phyloP scores from a whole-genome alignment of 1,284 basidiomycete species.

The Vanrija sp. region DNA sequence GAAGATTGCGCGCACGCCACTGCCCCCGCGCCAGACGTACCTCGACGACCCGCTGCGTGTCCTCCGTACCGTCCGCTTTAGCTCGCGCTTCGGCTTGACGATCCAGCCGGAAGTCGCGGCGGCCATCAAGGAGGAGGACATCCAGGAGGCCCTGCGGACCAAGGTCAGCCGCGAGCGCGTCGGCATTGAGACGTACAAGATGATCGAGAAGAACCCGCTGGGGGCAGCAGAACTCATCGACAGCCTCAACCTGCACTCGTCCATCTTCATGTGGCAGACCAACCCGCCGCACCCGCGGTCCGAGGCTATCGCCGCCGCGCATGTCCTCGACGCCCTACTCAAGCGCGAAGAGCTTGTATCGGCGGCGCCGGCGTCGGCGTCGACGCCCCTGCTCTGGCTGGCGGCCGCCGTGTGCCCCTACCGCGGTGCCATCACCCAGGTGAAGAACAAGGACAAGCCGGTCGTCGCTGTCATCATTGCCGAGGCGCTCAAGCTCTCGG shows the following conservation, averaged over 20 bases:
- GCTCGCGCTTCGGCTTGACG: conserved; percentile 79
- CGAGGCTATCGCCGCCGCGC: conserved; percentile 57
- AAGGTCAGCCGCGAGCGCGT: conserved; percentile 89
- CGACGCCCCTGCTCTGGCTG: conserved; percentile 57
- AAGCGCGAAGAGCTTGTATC: conserved; percentile 15
- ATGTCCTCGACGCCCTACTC: conserved; percentile 59
- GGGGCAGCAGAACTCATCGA: conserved; percentile 69
- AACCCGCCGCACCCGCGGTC: conserved; percentile 47
- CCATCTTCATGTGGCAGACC: conserved; percentile 61
- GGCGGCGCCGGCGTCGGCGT: not conserved
- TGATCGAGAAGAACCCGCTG: conserved; percentile 74
- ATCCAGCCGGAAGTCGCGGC: conserved; percentile 69
- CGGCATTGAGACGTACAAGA: conserved; percentile 84
- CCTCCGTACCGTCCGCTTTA: conserved; percentile 85
- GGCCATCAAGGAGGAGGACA: conserved; percentile 63
- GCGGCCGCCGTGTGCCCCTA: conserved; percentile 67
- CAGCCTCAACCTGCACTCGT: conserved; percentile 62
- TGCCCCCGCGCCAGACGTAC: conserved; percentile 84
- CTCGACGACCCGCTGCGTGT: conserved; percentile 90
- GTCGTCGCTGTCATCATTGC: conserved; percentile 68
- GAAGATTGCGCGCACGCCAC: conserved; percentile 82
- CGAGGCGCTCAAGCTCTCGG: conserved; percentile 78
- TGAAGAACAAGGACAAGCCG: conserved; percentile 61
- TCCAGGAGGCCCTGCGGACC: conserved; percentile 68
- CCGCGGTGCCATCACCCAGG: conserved; percentile 57